Evolutionary conservation across 768 basidiomycete species (phyloP), one percentile per base, ranked within the genome.

Genomic region (Collybia sordida): DNA sequence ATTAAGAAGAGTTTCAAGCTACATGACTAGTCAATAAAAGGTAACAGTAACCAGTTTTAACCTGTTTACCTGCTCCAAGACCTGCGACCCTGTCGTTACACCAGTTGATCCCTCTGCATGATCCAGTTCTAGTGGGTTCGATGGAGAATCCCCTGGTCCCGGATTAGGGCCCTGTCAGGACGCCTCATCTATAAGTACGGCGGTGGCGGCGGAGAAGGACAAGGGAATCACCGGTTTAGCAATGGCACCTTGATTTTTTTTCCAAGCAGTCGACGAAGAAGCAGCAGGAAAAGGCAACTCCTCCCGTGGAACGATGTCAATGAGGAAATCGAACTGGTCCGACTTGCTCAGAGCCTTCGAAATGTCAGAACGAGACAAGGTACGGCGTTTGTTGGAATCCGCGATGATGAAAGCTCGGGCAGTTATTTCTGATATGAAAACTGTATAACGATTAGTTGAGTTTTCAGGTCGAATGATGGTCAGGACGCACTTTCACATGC

Each of bases 341-440:
- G 88, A 90, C 67, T 93, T 93, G 59, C 83, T 82, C 52, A 97
- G 78, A 0, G 95, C 96, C 61, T 93, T 90, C 5, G 93, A 89
- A 46, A 99, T 94, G 69, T 98, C 95, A 11, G 91, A 85, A 41
- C 93, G 85, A 8, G 93, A 94, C 17, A 98, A 77, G 2, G 95
- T 98, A n/a, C 94, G 88, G 22, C 95, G 88, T 68, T 97, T 98
- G 72, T 94, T 90, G 21, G 92, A 88, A 70, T 97, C 93, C 15
- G 94, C 94, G 47, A 98, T 84, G 53, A 96, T 88, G 78, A 93
- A 98, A 2, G 96, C 94, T 22, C 96, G 85, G 1, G 92, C 89
- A 1, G 96, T 98, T 54, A 99, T 90, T 71, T 99, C 96, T 40
- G 93, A 81, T 49, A 99, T 99, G 70, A 99, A 98, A 54, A 98